Conservation (phyloP, 352 stramenopile genomes). For the Thalassiosira sp. region DNA sequence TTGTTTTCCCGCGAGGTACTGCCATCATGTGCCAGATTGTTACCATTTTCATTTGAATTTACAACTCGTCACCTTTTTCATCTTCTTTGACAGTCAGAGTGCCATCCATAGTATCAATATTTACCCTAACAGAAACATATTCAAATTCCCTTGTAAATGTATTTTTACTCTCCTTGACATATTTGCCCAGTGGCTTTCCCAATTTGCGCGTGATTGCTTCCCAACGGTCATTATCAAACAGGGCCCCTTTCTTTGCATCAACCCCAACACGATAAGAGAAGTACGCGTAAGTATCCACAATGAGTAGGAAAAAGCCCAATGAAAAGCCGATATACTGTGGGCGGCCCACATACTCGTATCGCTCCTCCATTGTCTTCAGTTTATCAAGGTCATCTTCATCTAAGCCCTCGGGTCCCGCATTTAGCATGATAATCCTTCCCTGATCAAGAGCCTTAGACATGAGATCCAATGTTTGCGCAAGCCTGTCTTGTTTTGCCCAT, state of each 20-base stretch:
- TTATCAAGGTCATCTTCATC: constrained; percentile 4
- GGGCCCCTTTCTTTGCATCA: constrained; percentile 11
- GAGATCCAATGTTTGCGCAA: too few species aligned
- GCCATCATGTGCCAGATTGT: background rate
- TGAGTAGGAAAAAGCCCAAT: constrained; percentile 36
- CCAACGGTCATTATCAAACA: constrained; percentile 39
- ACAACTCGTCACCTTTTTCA: background rate
- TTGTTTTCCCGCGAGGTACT: background rate
- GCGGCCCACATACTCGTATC: constrained; percentile 24
- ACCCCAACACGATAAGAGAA: constrained; percentile 42
- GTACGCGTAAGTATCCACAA: constrained; percentile 33
- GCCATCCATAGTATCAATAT: constrained; percentile 23
- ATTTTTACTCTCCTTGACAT: constrained; percentile 22
- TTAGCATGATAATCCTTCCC: constrained; percentile 33
- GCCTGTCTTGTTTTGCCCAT: constrained; percentile 18
- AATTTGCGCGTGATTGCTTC: constrained; percentile 41
- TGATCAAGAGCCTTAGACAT: constrained; percentile 17
- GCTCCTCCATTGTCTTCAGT: constrained; percentile 14
- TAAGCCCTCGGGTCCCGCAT: constrained; percentile 4
- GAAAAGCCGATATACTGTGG: constrained; percentile 26
- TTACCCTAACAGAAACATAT: constrained; percentile 33
- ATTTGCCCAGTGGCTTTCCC: constrained; percentile 31
- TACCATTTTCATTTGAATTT: background rate
- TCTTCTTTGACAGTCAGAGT: constrained; percentile 12
- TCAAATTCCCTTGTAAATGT: constrained; percentile 40